Evolutionary conservation across 345 rosid species (phyloP).

Genomic region (Clarkia xantiana): DNA sequence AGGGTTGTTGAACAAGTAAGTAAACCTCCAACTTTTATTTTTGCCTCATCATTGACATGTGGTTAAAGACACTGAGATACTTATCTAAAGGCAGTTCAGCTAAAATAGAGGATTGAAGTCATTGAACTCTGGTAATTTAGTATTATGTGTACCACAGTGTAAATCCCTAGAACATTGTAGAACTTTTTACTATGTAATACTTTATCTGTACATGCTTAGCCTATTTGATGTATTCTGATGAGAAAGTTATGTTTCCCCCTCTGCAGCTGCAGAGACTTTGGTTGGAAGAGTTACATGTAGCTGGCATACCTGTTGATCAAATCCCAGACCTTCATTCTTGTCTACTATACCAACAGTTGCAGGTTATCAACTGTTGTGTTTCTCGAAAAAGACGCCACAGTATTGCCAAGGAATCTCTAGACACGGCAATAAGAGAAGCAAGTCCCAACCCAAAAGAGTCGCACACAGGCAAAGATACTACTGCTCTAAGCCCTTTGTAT

Average conservation of each 20-base stretch:
- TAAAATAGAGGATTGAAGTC: no score
- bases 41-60: not conserved
- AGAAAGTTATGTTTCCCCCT: no score
- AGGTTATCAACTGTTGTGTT: slow-evolving; percentile 85
- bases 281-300: slow-evolving; percentile 58
- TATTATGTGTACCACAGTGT: no score
- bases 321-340: slow-evolving; percentile 80
- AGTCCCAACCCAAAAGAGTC: slow-evolving; percentile 30
- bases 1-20: slow-evolving; percentile 74
- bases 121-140: no score
- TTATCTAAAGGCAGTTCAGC: no score
- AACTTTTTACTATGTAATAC: no score
- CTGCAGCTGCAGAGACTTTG: slow-evolving; percentile 69
- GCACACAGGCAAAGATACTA: slow-evolving; percentile 12
- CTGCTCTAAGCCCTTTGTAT: slow-evolving; percentile 29
- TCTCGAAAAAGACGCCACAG: slow-evolving; percentile 50
- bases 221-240: no score
- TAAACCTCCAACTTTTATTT: slow-evolving; percentile 2
- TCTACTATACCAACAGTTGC: slow-evolving; percentile 69
- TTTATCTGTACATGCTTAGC: no score
- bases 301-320: slow-evolving; percentile 63
- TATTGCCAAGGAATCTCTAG: slow-evolving; percentile 56
- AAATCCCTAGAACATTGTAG: no score
- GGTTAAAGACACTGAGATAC: no score
- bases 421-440: slow-evolving; percentile 45